Evolutionary conservation across 2,329 filamentous ascomycete species (phyloP), one percentile per base, ranked within the genome.

Genomic region (Myriangium duriaei): DNA sequence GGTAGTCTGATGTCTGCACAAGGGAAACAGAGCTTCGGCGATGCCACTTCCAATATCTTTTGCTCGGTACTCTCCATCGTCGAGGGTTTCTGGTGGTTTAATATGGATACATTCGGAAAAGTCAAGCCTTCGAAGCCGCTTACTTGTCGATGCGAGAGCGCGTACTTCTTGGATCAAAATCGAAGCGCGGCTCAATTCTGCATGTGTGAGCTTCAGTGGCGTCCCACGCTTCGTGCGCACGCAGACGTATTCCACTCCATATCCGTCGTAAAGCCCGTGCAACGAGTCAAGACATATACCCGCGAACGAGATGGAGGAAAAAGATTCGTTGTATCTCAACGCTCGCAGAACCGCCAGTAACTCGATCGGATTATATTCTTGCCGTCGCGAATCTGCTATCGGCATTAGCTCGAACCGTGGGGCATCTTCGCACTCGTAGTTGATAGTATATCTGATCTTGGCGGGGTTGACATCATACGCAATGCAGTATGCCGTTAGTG

Each of bases 261-360:
- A 67, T 1, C 59, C 50, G 51, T 83, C 79, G 40, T 67, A 63
- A 15, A 76, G 51, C 11, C 70, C 68, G 46, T 80, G 76, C n/a
- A 83, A 56, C 18, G 63, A 59, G 51, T 81, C 76, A n/a, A 83
- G 58, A 45, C 67, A 69, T 32, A 81, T 68, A 28, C 71, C 69
- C 17, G 68, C 69, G 50, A 83, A 82, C 0, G 78, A 82, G 14
- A 83, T 74, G 1, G 74, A 73, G 17, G 63, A 63, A 53, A 82
- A 83, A 1, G 66, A 70, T 49, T 82, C 76, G 49, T 83, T 82
- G 55, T 81, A 83, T 29, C 79, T 71, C 37, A 83, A 55, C 7
- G 79, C 68, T 43, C 78, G 68, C 64, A 81, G 69, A n/a, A 83
- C 68, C 4, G 79, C 76, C 18, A 83, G 64, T n/a, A 82, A 58